phyloP scores from a whole-genome alignment of 768 basidiomycete genomes.

The Ephemerocybe angulata region DNA sequence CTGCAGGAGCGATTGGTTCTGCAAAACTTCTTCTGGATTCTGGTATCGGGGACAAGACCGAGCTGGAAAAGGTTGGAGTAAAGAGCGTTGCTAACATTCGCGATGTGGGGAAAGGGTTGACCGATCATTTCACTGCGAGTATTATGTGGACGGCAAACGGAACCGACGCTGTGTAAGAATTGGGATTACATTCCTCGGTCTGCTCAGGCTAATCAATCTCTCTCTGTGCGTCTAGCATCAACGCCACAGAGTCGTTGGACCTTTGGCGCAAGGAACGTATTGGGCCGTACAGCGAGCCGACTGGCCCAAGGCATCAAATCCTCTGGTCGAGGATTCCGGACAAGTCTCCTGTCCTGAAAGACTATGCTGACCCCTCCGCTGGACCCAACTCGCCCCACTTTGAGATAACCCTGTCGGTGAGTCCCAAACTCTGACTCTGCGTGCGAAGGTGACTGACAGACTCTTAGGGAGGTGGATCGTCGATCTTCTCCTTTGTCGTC shows the following conservation, averaged over 20 bases:
- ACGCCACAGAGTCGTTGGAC: slow-evolving; percentile 17
- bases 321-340: slow-evolving; percentile 11
- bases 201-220: too few relatives aligned
- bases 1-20: slow-evolving; percentile 29
- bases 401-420: slow-evolving; percentile 13
- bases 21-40: slow-evolving; percentile 22
- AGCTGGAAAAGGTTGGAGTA: slow-evolving; percentile 13
- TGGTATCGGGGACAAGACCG: slow-evolving; percentile 20
- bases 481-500: neutral
- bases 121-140: slow-evolving; percentile 14
- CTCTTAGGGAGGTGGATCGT: neutral
- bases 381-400: slow-evolving; percentile 13
- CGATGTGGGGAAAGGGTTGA: slow-evolving; percentile 20
- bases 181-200: neutral
- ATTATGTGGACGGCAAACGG: slow-evolving; percentile 1
- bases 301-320: slow-evolving; percentile 9
- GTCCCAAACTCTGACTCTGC: neutral
- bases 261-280: slow-evolving; percentile 12
- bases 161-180: neutral
- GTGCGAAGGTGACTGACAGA: neutral
- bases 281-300: slow-evolving; percentile 1
- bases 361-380: slow-evolving; percentile 8
- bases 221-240: neutral
- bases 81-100: slow-evolving; percentile 15
- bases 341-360: slow-evolving; percentile 5